Base-by-base conservation (phyloP, 2,329 filamentous ascomycete species). In the Cadophora malorum region DNA sequence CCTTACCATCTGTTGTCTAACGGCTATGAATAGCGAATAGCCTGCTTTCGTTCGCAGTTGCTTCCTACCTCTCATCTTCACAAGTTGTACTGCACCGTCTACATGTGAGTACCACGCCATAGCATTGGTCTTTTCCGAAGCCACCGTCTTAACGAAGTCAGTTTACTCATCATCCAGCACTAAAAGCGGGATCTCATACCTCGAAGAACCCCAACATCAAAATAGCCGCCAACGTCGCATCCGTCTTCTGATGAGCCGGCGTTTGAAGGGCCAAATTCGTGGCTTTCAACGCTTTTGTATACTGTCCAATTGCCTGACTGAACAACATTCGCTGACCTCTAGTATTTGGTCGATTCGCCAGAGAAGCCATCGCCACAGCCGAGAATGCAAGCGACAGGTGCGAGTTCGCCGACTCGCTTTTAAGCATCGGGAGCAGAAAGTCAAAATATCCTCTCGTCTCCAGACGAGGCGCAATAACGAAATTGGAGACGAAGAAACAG, bases 101-200 rank as follows among this genome's bases (percentile, higher is more conserved):
- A 86, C 83, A 72, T 90, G 88, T 10, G 86, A 87, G 4, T 86
- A 86, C 88, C 88, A 90, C 1, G 86, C 86, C 65, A 84, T 79
- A 74, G 84, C 83, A 41, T 83, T 85, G 61, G 85, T 78, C 63
- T 85, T 82, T 67, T 83, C 84, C 14, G 85, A 83, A 0, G 83
- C 84, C 55, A 89, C 71, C 1, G 74, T 77, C 72, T 88, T 59
- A 31, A 19, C 7, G n/a, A 52, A 69, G 61, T 71, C 53, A 73
- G 59, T 47, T 64, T 59, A 28, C 5, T 5, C 28, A 28, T 23
- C 23, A 38, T 23, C n/a, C 8, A 38, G 47, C 14, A 31, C 21
- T 4, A 55, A 9, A 55, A 28, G 16, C 3, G 35, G 45, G 6
- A 45, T 12, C n/a, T 12, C 19, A 53, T 70, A 83, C 81, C 79